phyloP scores from a whole-genome alignment of 2,329 filamentous ascomycete species.

The Cyclaneusma minus region DNA sequence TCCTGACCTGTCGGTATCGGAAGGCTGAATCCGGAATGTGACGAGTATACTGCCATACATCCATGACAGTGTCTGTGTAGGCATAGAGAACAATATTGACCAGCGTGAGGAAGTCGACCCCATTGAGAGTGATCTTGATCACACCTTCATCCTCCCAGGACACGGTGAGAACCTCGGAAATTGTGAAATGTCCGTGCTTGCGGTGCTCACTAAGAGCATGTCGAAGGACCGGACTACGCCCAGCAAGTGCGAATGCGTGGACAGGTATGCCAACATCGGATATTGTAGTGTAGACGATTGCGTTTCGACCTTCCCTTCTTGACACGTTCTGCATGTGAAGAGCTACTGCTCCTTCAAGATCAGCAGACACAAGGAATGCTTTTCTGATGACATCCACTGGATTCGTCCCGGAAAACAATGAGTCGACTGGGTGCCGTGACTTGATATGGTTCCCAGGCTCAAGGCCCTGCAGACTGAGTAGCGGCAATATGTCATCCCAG shows the following conservation, averaged over 20 bases:
- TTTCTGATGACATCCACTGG: not conserved
- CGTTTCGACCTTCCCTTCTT: conserved; percentile 24
- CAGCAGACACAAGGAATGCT: too few species aligned
- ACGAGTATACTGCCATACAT: conserved; percentile 72
- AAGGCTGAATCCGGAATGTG: conserved; percentile 44
- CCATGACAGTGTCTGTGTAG: conserved; percentile 67
- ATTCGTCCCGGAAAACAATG: not conserved
- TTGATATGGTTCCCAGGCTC: conserved; percentile 14
- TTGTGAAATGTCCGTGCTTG: conserved; percentile 33
- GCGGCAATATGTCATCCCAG: conserved; percentile 55
- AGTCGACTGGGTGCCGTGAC: conserved; percentile 7
- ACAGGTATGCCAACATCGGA: conserved; percentile 63
- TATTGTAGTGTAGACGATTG: conserved; percentile 40
- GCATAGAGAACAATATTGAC: conserved; percentile 66
- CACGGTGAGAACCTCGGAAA: conserved; percentile 46
- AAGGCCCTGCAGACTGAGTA: conserved; percentile 55
- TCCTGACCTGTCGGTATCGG: conserved; percentile 65
- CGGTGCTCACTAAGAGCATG: conserved; percentile 42
- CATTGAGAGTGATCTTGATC: conserved; percentile 47
- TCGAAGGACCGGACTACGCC: conserved; percentile 56
- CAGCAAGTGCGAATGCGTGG: conserved; percentile 67
- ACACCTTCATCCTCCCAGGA: conserved; percentile 35
- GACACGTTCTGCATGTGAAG: conserved; percentile 23
- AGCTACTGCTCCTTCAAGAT: too few species aligned
- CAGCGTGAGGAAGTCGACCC: conserved; percentile 62